Evolutionary conservation across 371 early-diverging fungal species (phyloP).

Genomic region (Choanephora cucurbitarum): DNA sequence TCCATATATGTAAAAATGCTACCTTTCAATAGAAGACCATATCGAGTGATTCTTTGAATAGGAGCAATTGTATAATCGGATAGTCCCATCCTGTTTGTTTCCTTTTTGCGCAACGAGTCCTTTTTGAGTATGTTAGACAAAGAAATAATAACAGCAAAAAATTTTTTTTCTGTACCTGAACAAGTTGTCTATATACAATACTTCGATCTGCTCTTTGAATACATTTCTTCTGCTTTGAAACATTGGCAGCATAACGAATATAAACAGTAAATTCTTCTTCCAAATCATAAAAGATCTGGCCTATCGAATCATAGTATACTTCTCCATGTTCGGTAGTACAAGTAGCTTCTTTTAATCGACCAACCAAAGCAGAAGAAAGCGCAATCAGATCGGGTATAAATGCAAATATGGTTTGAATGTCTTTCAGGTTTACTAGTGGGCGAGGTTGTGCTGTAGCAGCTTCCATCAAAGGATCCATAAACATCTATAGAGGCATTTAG

Average conservation of each 20-base stretch:
- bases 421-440: slow-evolving; percentile 39
- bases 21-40: slow-evolving; percentile 41
- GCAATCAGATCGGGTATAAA: slow-evolving; percentile 45
- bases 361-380: slow-evolving; percentile 37
- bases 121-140: slow-evolving; percentile 25
- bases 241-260: slow-evolving; percentile 46
- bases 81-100: slow-evolving; percentile 38
- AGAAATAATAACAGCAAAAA: neutral
- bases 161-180: slow-evolving; percentile 23
- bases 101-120: slow-evolving; percentile 43
- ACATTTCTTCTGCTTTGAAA: slow-evolving; percentile 34
- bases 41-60: slow-evolving; percentile 49
- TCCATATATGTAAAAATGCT: neutral
- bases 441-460: slow-evolving; percentile 37
- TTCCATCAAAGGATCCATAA: slow-evolving; percentile 51
- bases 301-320: slow-evolving; percentile 21
- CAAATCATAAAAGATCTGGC: slow-evolving; percentile 45
- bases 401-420: slow-evolving; percentile 46
- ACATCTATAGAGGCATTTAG: slow-evolving; percentile 26
- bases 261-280: slow-evolving; percentile 45
- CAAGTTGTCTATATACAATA: slow-evolving; percentile 37
- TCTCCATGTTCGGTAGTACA: slow-evolving; percentile 26
- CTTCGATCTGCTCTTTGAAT: slow-evolving; percentile 31
- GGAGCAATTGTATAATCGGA: slow-evolving; percentile 48
- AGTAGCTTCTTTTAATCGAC: slow-evolving; percentile 29